These are phyloP conservation scores for Neonectria faginata DNA, from an alignment of 2,329 filamentous ascomycete genomes.

Conservation along the genomic window DNA sequence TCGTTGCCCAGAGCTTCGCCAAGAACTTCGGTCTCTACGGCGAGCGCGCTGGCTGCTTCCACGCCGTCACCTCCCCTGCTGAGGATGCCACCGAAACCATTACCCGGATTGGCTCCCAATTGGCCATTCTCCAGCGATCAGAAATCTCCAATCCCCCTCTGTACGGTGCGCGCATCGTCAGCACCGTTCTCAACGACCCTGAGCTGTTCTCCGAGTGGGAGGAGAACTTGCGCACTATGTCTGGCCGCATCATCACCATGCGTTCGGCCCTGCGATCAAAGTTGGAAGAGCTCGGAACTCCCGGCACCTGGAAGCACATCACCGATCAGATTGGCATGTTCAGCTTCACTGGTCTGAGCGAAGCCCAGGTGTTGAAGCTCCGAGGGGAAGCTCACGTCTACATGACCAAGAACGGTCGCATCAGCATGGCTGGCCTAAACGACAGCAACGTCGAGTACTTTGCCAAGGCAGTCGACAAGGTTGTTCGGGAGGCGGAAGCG, in stretches of 20 bases:
- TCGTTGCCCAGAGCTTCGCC: conserved; percentile 92
- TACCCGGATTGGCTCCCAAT: conserved; percentile 81
- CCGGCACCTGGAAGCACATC: conserved; percentile 95
- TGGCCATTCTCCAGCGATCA: conserved; percentile 93
- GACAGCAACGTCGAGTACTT: conserved; percentile 93
- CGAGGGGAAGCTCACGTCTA: conserved; percentile 81
- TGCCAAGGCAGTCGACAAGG: conserved; percentile 87
- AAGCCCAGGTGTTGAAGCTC: conserved; percentile 78
- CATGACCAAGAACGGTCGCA: conserved; percentile 98
- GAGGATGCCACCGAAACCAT: conserved; percentile 72
- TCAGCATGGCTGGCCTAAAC: conserved; percentile 98
- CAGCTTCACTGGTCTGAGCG: conserved; percentile 85
- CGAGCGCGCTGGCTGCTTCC: conserved; percentile 95
- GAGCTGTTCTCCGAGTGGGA: conserved; percentile 91
- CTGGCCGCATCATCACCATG: conserved; percentile 94
- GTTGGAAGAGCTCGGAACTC: conserved; percentile 86
- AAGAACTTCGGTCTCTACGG: conserved; percentile 99
- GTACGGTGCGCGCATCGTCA: conserved; percentile 91
- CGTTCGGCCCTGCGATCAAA: conserved; percentile 80
- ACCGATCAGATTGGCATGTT: conserved; percentile 99
- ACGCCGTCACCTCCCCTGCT: conserved; percentile 83
- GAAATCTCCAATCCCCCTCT: conserved; percentile 98
- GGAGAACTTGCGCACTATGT: conserved; percentile 91
- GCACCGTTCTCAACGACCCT: conserved; percentile 84
- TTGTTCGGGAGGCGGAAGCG: conserved; percentile 64